Base-by-base conservation (phyloP, 1,139 yeast genomes). In the Yamadazyma membranifaciens region DNA sequence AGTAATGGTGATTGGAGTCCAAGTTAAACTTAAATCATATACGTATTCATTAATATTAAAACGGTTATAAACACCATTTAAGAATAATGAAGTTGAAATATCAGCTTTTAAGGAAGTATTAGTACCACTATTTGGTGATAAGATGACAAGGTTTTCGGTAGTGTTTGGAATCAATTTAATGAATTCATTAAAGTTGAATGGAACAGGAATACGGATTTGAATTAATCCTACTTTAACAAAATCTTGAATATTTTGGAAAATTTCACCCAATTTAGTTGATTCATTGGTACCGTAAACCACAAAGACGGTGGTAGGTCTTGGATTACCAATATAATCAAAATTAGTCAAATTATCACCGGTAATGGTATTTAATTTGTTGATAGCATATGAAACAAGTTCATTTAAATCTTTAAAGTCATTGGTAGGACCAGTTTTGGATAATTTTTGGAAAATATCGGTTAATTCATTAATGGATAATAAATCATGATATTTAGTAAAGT, bases 221-320 rank as follows among this genome's bases (percentile, higher is more conserved):
- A 91, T 62, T 39, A 83, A 75, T 45, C 94, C 97, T 36, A 79
- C 70, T 22, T 66, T 67, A 36, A 61, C 59, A 10, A 63, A 50
- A 14, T 57, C 49, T 13, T 56, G 49, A 20, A 70, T 58, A 27
- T 61, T 61, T 28, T 56, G 49, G 39, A 82, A 65, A 28, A 77
- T 69, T 34, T 67, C 63, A 33, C 75, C 53, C 33, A 87, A 73
- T 47, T 80, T 65, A 37, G 78, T 70, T 13, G 83, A 65, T 56
- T 83, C 92, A 35, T 78, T 67, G 15, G 94, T 73, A 24, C 96
- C 96, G 54, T 84, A 82, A 31, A 82, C 73, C 25, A 89, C 92
- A 58, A 87, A 80, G 12, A 91, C 87, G 26, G 83, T 78, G 36
- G 78, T 77, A 7, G 96, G 83, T 42, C 67, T 61, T 9, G 63